Evolutionary conservation across 1,284 basidiomycete genomes (phyloP).

Genomic region (Tetrapyrgos nigripes): DNA sequence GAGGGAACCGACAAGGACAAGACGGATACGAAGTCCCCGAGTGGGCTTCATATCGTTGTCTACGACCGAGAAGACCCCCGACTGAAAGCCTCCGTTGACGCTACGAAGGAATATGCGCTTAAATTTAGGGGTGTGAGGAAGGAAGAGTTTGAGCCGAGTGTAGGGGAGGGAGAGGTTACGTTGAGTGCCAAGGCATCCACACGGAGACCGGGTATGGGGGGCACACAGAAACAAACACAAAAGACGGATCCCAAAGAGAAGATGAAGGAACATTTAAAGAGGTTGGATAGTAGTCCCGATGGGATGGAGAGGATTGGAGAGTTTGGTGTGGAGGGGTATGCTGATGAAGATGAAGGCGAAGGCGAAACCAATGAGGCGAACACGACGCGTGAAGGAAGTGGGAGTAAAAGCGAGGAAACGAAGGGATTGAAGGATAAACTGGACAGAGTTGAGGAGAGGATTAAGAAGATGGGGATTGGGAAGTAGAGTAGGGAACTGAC

Average conservation of each 20-base stretch:
- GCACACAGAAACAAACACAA: too few relatives aligned
- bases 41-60: neutral
- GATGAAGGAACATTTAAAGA: too few relatives aligned
- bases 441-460: too few relatives aligned
- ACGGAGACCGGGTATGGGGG: neutral
- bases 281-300: neutral
- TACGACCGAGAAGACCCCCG: slow-evolving; percentile 48
- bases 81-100: slow-evolving; percentile 63
- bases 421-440: neutral
- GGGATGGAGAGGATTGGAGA: neutral
- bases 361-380: too few relatives aligned
- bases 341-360: neutral
- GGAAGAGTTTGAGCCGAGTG: slow-evolving; percentile 69
- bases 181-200: slow-evolving; percentile 35
- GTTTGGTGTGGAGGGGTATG: neutral
- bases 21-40: neutral
- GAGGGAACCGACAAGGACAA: slow-evolving; percentile 28
- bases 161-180: slow-evolving; percentile 57
- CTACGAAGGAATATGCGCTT: slow-evolving; percentile 68
- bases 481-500: too few relatives aligned
- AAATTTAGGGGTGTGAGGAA: slow-evolving; percentile 57
- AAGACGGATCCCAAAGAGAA: too few relatives aligned
- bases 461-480: neutral
- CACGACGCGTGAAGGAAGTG: too few relatives aligned
- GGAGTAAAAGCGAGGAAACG: neutral